Conservation (phyloP, 352 stramenopile species). For the Phytopythium sindhum region DNA sequence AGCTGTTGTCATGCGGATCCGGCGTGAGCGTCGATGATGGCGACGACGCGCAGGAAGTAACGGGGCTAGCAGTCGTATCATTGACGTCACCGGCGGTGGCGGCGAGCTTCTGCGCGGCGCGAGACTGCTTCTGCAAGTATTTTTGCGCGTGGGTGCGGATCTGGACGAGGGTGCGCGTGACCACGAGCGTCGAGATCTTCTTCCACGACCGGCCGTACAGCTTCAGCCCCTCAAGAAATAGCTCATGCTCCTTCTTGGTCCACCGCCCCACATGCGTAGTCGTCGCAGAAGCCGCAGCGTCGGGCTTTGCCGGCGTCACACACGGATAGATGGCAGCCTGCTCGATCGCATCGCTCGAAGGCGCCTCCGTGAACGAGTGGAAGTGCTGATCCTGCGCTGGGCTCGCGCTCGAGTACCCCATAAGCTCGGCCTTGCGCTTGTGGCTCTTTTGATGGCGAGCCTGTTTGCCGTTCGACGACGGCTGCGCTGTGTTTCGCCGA, state of each 20-base stretch:
- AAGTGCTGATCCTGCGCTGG: neutral
- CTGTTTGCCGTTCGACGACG: neutral
- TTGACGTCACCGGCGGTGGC: neutral
- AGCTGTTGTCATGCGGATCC: neutral
- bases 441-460: conserved; percentile 3
- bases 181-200: conserved; percentile 82
- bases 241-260: conserved; percentile 87
- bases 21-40: neutral
- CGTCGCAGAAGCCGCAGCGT: neutral
- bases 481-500: neutral
- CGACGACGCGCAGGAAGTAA: neutral
- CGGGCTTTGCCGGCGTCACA: neutral
- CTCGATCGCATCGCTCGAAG: neutral
- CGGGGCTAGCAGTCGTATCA: neutral
- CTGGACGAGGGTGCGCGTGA: conserved; percentile 89
- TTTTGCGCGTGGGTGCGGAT: conserved; percentile 98
- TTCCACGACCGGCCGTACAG: conserved; percentile 91
- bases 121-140: conserved; percentile 89
- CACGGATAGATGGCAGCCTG: neutral
- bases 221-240: conserved; percentile 85
- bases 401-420: neutral
- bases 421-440: conserved; percentile 9
- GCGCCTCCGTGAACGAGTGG: neutral
- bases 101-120: conserved; percentile 38
- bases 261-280: conserved; percentile 69